Base-by-base conservation (phyloP, 2,329 filamentous ascomycete genomes). In the Penicillium sp. region DNA sequence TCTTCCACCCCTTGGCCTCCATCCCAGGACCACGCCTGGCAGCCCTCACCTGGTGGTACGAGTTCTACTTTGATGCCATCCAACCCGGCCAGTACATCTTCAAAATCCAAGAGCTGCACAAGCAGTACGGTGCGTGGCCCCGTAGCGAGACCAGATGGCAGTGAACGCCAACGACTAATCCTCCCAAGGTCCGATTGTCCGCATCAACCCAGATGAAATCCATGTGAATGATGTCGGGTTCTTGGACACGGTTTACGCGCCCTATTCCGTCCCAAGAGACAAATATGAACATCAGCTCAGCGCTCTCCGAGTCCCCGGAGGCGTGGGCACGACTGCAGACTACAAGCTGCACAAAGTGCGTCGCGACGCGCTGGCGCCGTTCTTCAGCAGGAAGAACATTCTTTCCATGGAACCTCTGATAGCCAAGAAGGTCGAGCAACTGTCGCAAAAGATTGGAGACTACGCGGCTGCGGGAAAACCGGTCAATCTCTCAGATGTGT, bases 191-290 rank as follows among this genome's bases (percentile, higher is more conserved):
- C 63, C 63, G 1, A 62, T 68, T 16, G 54, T 69, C 4, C 63
- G 65, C 11, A 58, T 68, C 42, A 62, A 53, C 20, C 63, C 65
- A 1, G 47, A 54, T 14, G 64, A 69, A 45, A 26, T 69, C 2
- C 65, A 69, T 39, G 56, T 68, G 28, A 50, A 42, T 5, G 65
- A 68, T 29, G 55, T 64, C 1, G 33, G 47, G 6, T 68, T 54
- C 45, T 64, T 57, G 41, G 57, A 67, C 18, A 50, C 55, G 25
- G 51, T 68, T 11, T 67, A 67, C 38, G 46, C 46, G 16, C 25
- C 42, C 18, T 42, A 44, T 28, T 39, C 34, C 17, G 44, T 39
- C 13, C 42, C 36, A 10, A 51, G 52, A 3, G 56, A 65, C 25
- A 65, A 63, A 7, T 57, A 50, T 20, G 52, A 54, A 47, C 10